Percentiles rank a stretch among this genome's conserved stretches.
Conservation (phyloP, 352 stramenopile species). For the Halophytophthora polymorphica region DNA sequence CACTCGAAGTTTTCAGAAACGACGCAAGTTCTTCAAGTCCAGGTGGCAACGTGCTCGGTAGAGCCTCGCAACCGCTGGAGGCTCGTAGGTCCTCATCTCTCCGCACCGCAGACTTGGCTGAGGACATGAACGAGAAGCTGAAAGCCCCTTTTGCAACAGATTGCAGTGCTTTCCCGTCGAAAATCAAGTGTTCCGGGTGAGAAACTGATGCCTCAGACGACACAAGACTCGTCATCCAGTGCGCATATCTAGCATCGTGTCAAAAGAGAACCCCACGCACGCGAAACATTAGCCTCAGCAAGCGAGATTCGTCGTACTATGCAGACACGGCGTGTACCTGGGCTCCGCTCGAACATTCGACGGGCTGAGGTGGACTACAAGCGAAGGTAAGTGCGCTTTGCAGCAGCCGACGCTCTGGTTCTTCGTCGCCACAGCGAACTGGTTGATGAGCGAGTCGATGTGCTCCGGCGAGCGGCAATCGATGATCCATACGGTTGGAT, state of each 20-base stretch:
- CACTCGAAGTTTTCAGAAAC: slow-evolving; percentile 18
- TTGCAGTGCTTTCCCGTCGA: slow-evolving; percentile 36
- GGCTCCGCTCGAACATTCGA: slow-evolving; percentile 19
- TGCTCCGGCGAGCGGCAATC: slow-evolving; percentile 34
- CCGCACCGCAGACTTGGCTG: slow-evolving; percentile 22
- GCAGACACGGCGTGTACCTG: slow-evolving; percentile 19
- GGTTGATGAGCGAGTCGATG: slow-evolving; percentile 22
- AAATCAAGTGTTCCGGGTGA: slow-evolving; percentile 43
- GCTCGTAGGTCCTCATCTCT: slow-evolving; percentile 1
- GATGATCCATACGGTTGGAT: slow-evolving; percentile 56
- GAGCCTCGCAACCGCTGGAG: neutral
- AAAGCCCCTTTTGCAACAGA: slow-evolving; percentile 34
- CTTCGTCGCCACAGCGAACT: slow-evolving; percentile 14
- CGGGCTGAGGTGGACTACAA: slow-evolving; percentile 60
- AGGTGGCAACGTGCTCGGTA: neutral
- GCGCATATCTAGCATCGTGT: slow-evolving; percentile 24
- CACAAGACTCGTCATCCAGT: slow-evolving; percentile 24
- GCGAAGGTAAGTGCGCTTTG: slow-evolving; percentile 29
- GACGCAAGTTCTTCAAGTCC: slow-evolving; percentile 4
- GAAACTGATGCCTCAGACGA: slow-evolving; percentile 2
- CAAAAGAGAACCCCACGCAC: too few species aligned
- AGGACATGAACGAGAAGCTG: slow-evolving; percentile 52
- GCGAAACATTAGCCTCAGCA: neutral
- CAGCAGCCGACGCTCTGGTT: slow-evolving; percentile 9
- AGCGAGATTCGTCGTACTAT: neutral